Evolutionary conservation across 2,329 filamentous ascomycete genomes (phyloP), one percentile per base, ranked within the genome.

Genomic region (Sphaerulina populicola): DNA sequence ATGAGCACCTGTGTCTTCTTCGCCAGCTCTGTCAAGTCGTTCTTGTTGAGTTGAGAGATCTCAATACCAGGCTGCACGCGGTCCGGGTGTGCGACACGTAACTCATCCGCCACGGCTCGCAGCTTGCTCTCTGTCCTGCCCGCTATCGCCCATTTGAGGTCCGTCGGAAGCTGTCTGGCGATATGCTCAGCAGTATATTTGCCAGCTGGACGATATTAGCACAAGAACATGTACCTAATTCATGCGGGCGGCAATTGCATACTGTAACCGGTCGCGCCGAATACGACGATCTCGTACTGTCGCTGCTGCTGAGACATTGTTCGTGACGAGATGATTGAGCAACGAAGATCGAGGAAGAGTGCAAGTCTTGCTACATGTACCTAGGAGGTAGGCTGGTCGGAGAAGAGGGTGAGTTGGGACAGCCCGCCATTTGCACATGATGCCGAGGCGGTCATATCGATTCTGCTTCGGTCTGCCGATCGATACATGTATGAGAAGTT

Each of bases 101-200:
- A 77, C 49, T 86, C 80, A 47, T 81, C 73, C 6, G 82, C 80
- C 9, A 96, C 69, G 37, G 72, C 70, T 58, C 85, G 77, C 4
- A 97, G 77, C 68, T 95, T 95, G 44, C 75, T 72, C 44, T 77
- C 72, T n/a, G 86, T 90, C 23, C 90, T 85, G 29, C 90, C 90
- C 41, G 88, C 87, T 49, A 96, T 74, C 11, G 88, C 90, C 90
- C 90, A 96, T 72, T 81, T 88, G 55, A 94, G 68, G 65, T 88
- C 79, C 14, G 85, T 87, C 0, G 89, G 85, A 1, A 88, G 74
- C 57, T 79, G 72, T 11, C 76, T 76, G 47, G 81, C 76, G 62
- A 95, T 84, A 68, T 93, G 81, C 66, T 94, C 83, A 27, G 83
- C 83, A 2, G 82, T 82, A 59, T 86, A 76, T 58, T 80, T 83